Evolutionary conservation across 2,329 filamentous ascomycete species (phyloP).

Genomic region (Venturia asperata): DNA sequence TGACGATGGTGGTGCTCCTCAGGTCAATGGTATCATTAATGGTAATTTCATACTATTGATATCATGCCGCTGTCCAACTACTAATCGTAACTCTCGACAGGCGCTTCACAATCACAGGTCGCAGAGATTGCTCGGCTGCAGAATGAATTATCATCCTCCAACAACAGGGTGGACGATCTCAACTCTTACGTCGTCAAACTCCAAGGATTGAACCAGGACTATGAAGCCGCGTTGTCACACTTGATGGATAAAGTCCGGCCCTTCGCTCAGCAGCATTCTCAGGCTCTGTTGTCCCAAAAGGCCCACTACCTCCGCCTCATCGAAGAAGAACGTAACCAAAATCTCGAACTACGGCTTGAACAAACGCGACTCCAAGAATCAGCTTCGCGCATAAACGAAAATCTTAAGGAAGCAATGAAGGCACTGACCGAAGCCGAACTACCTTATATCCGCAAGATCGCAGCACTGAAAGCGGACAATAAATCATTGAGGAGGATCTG

Average conservation of each 20-base stretch:
- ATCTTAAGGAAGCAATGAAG: conserved; percentile 35
- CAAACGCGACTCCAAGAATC: conserved; percentile 45
- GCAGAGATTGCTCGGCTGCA: conserved; percentile 30
- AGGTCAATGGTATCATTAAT: conserved; percentile 31
- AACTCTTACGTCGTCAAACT: conserved; percentile 27
- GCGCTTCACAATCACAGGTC: conserved; percentile 22
- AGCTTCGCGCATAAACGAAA: conserved; percentile 37
- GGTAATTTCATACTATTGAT: neutral
- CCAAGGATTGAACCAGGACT: conserved; percentile 31
- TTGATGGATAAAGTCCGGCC: conserved; percentile 34
- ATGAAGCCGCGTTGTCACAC: conserved; percentile 37
- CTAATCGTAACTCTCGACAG: conserved; percentile 18
- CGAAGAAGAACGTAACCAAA: conserved; percentile 37
- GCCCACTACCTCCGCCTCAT: conserved; percentile 43
- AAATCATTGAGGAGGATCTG: conserved; percentile 38
- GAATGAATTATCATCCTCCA: conserved; percentile 28
- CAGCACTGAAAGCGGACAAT: conserved; percentile 43
- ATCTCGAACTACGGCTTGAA: conserved; percentile 40
- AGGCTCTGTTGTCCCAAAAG: conserved; percentile 39
- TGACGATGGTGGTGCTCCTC: conserved; percentile 28
- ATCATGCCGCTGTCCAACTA: conserved; percentile 1
- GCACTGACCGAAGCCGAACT: conserved; percentile 33
- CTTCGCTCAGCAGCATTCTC: conserved; percentile 36
- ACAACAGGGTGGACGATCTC: conserved; percentile 28
- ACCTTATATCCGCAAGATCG: conserved; percentile 34